Evolutionary conservation across 352 stramenopile genomes (phyloP), one percentile per base, ranked within the genome.

Genomic region (Elongisporangium undulatum): DNA sequence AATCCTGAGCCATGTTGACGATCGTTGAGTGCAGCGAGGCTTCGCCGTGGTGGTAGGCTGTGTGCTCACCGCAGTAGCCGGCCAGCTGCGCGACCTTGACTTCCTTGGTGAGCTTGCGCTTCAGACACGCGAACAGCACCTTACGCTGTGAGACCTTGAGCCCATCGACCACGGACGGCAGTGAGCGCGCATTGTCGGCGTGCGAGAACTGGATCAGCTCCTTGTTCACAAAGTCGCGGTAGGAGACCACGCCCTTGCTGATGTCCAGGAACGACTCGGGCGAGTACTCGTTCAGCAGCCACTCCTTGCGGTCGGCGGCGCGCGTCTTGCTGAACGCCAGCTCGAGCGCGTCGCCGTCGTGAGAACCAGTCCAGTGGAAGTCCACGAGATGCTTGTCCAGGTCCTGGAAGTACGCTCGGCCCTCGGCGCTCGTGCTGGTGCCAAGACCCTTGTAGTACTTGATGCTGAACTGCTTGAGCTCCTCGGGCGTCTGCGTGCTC

Each of bases 381-480:
- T 87, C 72, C 22, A 99, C 89, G 55, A 98, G 82, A 66, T 99
- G 98, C 20, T 89, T 88, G 39, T 90, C 78, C 26, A 99, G 64
- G 55, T 99, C 91, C 8, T 84, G 86, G 68, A 99, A 99, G 72
- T 99, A 99, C 67, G 98, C 96, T 49, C 98, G 98, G 17, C 97
- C 98, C 70, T 98, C 94, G 20, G 69, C 69, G 56, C 98, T 97
- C 10, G 97, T 99, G 58, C 90, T 98, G 4, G 98, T 99, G 60
- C 98, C 98, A 9, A 99, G 84, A 77, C 98, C 98, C 67, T 99
- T 99, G 82, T 99, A 99, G 77, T 99, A 99, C 76, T 99, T 99
- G 69, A 99, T 98, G 10, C 72, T 91, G 82, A 89, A 99, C 58
- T 97, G 89, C 58, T 98, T 97, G 13, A 85, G 60, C 3, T 85